A percentile compares a stretch with the other conserved stretches of the same genome.
These are phyloP conservation scores for Ceratocystiopsis minuta DNA, from an alignment of 2,329 filamentous ascomycete genomes.

Conservation along the genomic window DNA sequence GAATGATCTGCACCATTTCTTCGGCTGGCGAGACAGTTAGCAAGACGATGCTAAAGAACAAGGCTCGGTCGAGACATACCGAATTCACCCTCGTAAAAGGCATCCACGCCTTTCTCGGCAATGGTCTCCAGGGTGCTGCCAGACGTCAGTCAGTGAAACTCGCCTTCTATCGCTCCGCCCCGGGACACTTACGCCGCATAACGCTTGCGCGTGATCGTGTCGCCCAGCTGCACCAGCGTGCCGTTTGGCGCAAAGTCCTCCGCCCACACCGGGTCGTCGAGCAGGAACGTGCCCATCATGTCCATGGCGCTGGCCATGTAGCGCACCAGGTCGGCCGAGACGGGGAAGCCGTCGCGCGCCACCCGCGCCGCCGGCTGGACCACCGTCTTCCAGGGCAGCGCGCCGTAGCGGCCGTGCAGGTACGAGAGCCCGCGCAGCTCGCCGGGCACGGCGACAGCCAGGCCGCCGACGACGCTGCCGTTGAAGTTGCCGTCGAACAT, in stretches of 20 bases:
- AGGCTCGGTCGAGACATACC: no score
- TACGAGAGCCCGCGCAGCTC: constrained; percentile 65
- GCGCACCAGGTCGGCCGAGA: constrained; percentile 54
- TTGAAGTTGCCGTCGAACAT: constrained; percentile 63
- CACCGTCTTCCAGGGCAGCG: constrained; percentile 50
- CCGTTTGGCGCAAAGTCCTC: constrained; percentile 75
- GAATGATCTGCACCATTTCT: constrained; percentile 52
- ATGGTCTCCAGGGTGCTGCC: constrained; percentile 52
- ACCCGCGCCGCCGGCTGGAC: constrained; percentile 57
- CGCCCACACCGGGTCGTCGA: constrained; percentile 62
- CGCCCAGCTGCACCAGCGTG: constrained; percentile 49
- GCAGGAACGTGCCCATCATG: constrained; percentile 40
- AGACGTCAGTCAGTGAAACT: no score
- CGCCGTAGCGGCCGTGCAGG: constrained; percentile 55
- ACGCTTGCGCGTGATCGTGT: constrained; percentile 61
- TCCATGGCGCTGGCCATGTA: constrained; percentile 41
- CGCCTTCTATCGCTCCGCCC: no score
- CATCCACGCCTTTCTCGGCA: constrained; percentile 40
- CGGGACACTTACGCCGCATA: constrained; percentile 34
- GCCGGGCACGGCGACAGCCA: constrained; percentile 55
- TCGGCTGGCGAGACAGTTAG: constrained; percentile 31
- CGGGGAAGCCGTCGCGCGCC: constrained; percentile 53
- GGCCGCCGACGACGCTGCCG: constrained; percentile 51
- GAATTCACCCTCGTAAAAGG: constrained; percentile 19
- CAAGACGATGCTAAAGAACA: no score